Evolutionary conservation across 208 protist genomes (phyloP), one percentile per base, ranked within the genome.

Genomic region (Leptomonas pyrrhocoris): DNA sequence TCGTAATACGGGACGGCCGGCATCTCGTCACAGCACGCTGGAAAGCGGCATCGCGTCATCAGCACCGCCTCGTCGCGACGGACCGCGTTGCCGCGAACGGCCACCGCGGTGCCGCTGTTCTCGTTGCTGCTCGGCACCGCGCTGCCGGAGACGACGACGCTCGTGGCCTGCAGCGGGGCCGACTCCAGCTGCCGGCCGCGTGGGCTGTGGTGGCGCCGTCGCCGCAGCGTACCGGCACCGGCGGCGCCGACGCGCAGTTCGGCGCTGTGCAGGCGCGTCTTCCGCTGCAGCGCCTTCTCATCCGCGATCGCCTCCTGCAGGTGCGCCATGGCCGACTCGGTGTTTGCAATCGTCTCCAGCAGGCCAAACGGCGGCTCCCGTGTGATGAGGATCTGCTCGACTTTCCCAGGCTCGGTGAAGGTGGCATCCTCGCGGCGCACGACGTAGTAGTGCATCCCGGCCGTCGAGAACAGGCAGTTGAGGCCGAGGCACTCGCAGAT

Each of bases 221-320:
- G 49, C 50, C 19, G 60, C 48, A 0, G 50, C 16, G 8, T 38
- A 12, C 66, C 34, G 16, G 59, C 19, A 43, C 5, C 58, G 62
- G 19, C 68, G 25, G 9, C 64, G 66, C 48, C 54, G 31, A 28
- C 54, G 38, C 45, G 46, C 42, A 13, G 2, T 8, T 49, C n/a
- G 59, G 13, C 16, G 55, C 56, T 62, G 40, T 43, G 62, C 40
- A 68, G 38, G 8, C 12, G 19, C 40, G 58, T 7, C 60, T 68
- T 65, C n/a, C 80, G 74, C 51, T 48, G 74, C 62, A 86, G 58
- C 13, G 81, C 81, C 70, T 88, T 92, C 53, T 93, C 76, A 36
- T 88, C 77, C 6, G 90, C 90, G 31, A 94, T 78, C 8, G 79
- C 83, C 28, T 94, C 88, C 70, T 94, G 88, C 59, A 95, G 62